A percentile compares a stretch with the other conserved stretches of the same genome.
Conservation (phyloP, 2,329 filamentous ascomycete genomes). For the Neopestalotiopsis sp. region DNA sequence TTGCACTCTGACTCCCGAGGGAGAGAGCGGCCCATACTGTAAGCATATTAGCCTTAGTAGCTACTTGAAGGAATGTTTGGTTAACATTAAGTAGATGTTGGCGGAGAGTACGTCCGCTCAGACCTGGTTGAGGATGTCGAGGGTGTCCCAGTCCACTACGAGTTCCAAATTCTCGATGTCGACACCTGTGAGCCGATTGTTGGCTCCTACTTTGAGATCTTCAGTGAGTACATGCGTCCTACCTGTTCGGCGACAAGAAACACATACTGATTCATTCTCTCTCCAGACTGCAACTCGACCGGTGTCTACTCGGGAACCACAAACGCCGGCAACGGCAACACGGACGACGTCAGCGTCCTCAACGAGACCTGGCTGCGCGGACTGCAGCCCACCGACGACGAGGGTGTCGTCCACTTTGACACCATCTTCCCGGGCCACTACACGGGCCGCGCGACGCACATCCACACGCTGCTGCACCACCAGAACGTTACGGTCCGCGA, state of each 20-base stretch:
- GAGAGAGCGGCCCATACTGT: conserved; percentile 59
- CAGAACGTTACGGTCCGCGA: conserved; percentile 39
- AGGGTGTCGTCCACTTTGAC: conserved; percentile 53
- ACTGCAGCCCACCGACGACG: conserved; percentile 50
- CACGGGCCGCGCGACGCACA: conserved; percentile 44
- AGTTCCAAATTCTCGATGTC: conserved; percentile 60
- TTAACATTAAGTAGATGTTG: conserved; percentile 41
- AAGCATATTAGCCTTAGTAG: not conserved
- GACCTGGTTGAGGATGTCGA: conserved; percentile 52
- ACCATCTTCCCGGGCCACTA: conserved; percentile 52
- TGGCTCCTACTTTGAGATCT: conserved; percentile 56
- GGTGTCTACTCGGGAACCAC: conserved; percentile 43
- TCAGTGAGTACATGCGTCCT: not conserved
- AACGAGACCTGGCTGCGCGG: conserved; percentile 54
- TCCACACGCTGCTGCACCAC: conserved; percentile 44
- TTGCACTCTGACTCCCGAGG: conserved; percentile 58
- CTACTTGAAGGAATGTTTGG: not conserved
- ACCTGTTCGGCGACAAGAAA: not conserved
- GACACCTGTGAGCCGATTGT: conserved; percentile 42
- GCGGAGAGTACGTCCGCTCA: conserved; percentile 54
- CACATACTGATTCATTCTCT: conserved; percentile 57
- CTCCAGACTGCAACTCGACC: conserved; percentile 50
- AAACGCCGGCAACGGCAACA: conserved; percentile 35
- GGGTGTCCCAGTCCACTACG: conserved; percentile 54
- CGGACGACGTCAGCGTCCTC: conserved; percentile 42